Percentiles rank a stretch among this genome's conserved stretches.
These are phyloP conservation scores for Psidium guajava DNA, from an alignment of 345 rosid species.

Conservation along the genomic window DNA sequence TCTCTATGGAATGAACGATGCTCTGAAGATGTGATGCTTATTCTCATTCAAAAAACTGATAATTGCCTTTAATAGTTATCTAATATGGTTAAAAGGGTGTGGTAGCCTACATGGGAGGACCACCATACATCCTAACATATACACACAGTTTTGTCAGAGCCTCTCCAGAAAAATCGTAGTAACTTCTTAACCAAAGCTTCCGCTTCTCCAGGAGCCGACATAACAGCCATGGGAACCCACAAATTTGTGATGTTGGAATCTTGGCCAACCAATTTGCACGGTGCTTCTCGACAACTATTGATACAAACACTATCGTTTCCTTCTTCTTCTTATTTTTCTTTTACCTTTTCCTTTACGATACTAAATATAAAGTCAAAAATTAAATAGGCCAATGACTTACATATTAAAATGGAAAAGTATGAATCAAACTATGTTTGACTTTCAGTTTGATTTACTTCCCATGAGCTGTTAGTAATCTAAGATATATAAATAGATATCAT, in stretches of 20 bases:
- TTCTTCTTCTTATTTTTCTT: not conserved
- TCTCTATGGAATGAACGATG: too few relatives aligned
- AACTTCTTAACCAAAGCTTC: not conserved
- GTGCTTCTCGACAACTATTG: not conserved
- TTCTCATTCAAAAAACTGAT: too few relatives aligned
- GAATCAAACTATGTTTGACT: not conserved
- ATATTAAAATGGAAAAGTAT: not conserved
- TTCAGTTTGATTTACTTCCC: fast-evolving
- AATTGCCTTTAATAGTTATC: too few relatives aligned
- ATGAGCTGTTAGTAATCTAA: not conserved
- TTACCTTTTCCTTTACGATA: not conserved
- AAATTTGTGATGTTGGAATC: not conserved
- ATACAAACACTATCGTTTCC: not conserved
- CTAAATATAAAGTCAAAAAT: not conserved
- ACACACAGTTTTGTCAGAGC: too few relatives aligned
- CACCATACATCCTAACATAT: too few relatives aligned
- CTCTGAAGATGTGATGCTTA: too few relatives aligned
- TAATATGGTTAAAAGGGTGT: too few relatives aligned
- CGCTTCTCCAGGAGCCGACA: not conserved
- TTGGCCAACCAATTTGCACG: not conserved
- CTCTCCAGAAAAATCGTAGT: not conserved
- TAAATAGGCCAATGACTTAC: not conserved
- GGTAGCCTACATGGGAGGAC: too few relatives aligned
- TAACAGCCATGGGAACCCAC: fast-evolving
- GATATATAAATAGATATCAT: not conserved